Evolutionary conservation across 1,139 yeast genomes (phyloP), one percentile per base, ranked within the genome.

Genomic region (Lodderomyces margitis): DNA sequence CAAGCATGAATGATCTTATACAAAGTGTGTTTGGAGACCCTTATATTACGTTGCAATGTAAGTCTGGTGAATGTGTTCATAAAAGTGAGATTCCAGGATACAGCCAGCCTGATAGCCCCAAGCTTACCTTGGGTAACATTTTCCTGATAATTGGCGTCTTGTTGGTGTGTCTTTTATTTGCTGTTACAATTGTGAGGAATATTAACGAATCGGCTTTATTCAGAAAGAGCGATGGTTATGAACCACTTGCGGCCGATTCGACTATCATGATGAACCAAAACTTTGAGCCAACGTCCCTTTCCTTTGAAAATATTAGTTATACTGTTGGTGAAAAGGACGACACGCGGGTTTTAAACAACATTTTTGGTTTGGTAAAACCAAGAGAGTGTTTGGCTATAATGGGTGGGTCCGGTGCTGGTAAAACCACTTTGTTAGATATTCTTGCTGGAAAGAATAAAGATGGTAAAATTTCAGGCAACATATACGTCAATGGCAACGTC

Each of bases 321-420:
- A 59, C 69, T 1, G 83, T 87, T 5, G 57, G 56, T 17, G 47
- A n/a, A 66, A 33, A 68, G 27, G 30, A 25, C 19, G 12, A 21
- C 6, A 52, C 54, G 14, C 55, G 53, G 27, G 81, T 92, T 5
- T 70, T 92, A 49, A 72, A 75, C 17, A 70, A 74, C 28, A 74
- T 86, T 1, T 81, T 78, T 54, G 98, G 98, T 7, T 53, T 79
- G 14, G 96, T 84, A 2, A 78, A 78, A 41, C 95, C 97, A 2
- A 84, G 96, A 33, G 91, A 91, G 59, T 85, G 95, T 49, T 61
- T 91, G 59, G 98, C 98, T 0, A 89, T 92, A 30, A 87, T 92
- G 95, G 98, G 98, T 34, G 97, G 97, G 3, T 89, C 97, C 0
- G 98, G 98, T 40, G 98, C 98, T 9, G 98, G 98, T 45, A 92